phyloP scores from a whole-genome alignment of 352 stramenopile genomes.

The Blastocystis sp. region DNA sequence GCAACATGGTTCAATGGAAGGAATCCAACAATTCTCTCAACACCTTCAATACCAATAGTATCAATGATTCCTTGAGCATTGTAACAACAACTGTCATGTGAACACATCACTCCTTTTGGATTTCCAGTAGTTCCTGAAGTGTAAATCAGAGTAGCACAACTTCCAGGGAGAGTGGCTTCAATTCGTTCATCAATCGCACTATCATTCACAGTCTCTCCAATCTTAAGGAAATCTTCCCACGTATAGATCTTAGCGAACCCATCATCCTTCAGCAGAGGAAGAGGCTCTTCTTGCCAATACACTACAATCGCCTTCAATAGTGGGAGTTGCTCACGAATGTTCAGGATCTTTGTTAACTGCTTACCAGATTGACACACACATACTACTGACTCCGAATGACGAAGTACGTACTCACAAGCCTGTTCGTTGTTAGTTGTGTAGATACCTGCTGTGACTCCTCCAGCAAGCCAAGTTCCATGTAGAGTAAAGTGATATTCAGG shows the following conservation, averaged over 20 bases:
- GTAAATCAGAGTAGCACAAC: conserved; percentile 76
- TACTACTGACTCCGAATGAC: conserved; percentile 82
- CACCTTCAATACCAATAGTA: conserved; percentile 64
- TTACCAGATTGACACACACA: conserved; percentile 82
- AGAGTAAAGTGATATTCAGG: conserved; percentile 84
- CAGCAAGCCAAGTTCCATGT: conserved; percentile 82
- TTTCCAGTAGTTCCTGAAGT: conserved; percentile 75
- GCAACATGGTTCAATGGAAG: conserved; percentile 70
- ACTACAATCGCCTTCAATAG: conserved; percentile 85
- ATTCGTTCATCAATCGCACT: conserved; percentile 57
- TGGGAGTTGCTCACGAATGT: conserved; percentile 75
- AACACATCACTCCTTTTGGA: conserved; percentile 77
- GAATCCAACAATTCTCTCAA: conserved; percentile 65
- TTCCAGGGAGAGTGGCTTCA: conserved; percentile 64
- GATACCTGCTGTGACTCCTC: conserved; percentile 82
- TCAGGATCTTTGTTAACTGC: conserved; percentile 85
- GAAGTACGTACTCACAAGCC: conserved; percentile 82
- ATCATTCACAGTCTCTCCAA: conserved; percentile 64
- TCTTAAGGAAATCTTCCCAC: conserved; percentile 70
- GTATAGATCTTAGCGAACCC: conserved; percentile 66
- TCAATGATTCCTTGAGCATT: conserved; percentile 38
- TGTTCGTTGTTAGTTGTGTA: conserved; percentile 87
- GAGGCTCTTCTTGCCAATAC: conserved; percentile 74
- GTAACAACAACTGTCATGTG: conserved; percentile 69
- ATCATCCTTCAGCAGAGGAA: conserved; percentile 35